Percentiles rank a stretch among this genome's conserved stretches.
These are phyloP conservation scores for Fusarium staphyleae DNA, from an alignment of 2,329 filamentous ascomycete genomes.

Conservation along the genomic window DNA sequence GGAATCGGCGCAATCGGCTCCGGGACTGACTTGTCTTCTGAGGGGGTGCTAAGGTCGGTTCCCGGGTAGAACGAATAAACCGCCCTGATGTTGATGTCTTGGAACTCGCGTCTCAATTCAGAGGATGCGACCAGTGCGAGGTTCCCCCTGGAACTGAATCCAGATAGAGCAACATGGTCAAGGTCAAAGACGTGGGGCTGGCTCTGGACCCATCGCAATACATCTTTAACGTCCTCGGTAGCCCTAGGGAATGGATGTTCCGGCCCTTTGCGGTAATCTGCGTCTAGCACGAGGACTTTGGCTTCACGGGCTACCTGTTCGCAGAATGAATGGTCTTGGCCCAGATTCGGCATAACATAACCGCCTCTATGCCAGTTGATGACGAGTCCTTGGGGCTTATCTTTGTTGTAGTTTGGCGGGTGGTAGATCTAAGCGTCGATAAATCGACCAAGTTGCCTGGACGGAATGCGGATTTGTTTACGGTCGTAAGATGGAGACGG, in stretches of 20 bases:
- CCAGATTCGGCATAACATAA: conserved; percentile 46
- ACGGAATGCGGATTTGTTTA: conserved; percentile 37
- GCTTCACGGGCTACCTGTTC: conserved; percentile 41
- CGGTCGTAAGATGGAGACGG: too few relatives aligned
- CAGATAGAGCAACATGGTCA: conserved; percentile 51
- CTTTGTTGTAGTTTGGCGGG: conserved; percentile 3
- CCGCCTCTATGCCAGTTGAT: conserved; percentile 49
- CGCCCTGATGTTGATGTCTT: conserved; percentile 55
- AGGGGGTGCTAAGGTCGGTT: conserved; percentile 42
- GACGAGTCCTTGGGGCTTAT: conserved; percentile 37
- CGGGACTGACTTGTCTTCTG: conserved; percentile 41
- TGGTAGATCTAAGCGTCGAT: conserved; percentile 44
- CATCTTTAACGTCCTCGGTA: conserved; percentile 47
- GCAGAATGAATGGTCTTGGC: conserved; percentile 50
- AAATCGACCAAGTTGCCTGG: conserved; percentile 37
- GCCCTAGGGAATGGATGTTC: conserved; percentile 49
- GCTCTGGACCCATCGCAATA: conserved; percentile 41
- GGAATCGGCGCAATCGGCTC: conserved; percentile 30
- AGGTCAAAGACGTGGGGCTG: conserved; percentile 43
- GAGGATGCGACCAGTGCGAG: conserved; percentile 48
- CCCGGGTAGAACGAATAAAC: conserved; percentile 56
- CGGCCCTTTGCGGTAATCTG: conserved; percentile 52
- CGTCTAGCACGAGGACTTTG: conserved; percentile 40
- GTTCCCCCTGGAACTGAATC: conserved; percentile 56
- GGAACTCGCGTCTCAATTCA: conserved; percentile 36